phyloP scores from a whole-genome alignment of 352 stramenopile genomes.

The Phytophthora niederhauseri region DNA sequence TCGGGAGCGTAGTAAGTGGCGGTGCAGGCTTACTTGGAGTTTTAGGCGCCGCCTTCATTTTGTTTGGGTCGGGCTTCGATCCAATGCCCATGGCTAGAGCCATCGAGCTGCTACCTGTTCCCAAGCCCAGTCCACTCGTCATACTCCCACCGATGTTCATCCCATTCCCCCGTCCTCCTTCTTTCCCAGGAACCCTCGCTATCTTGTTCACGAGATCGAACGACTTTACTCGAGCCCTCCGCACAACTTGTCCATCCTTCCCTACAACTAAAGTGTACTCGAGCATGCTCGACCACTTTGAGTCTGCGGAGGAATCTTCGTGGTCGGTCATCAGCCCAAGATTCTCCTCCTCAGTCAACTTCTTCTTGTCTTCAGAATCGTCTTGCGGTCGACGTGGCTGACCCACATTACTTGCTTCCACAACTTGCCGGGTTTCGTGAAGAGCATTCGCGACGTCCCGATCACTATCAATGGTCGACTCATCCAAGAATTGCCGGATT shows the following conservation, averaged over 20 bases:
- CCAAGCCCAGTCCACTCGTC: slow-evolving; percentile 29
- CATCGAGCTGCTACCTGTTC: slow-evolving; percentile 36
- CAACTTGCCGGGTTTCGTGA: slow-evolving; percentile 46
- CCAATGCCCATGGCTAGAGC: slow-evolving; percentile 40
- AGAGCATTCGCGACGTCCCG: slow-evolving; percentile 66
- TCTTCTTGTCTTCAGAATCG: slow-evolving; percentile 66
- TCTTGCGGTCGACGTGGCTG: slow-evolving; percentile 52
- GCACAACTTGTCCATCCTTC: slow-evolving; percentile 86
- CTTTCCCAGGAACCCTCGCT: slow-evolving; percentile 54
- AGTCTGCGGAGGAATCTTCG: slow-evolving; percentile 78
- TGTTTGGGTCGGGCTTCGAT: slow-evolving; percentile 44
- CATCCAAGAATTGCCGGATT: slow-evolving; percentile 73
- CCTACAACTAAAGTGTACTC: slow-evolving; percentile 86
- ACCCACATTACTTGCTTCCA: slow-evolving; percentile 48
- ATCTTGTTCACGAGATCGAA: slow-evolving; percentile 84
- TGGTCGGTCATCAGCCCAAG: slow-evolving; percentile 69
- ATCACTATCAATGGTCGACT: slow-evolving; percentile 62
- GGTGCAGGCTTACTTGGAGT: slow-evolving; percentile 53
- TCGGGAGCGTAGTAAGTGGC: slow-evolving; percentile 69
- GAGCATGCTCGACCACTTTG: slow-evolving; percentile 88
- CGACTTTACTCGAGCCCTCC: slow-evolving; percentile 79
- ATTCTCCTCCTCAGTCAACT: slow-evolving; percentile 64
- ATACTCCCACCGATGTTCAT: slow-evolving; percentile 26
- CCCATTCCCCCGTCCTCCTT: slow-evolving; percentile 40
- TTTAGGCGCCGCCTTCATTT: slow-evolving; percentile 52